Conservation (phyloP, 1,284 basidiomycete genomes). For the Ustilago bromivora region DNA sequence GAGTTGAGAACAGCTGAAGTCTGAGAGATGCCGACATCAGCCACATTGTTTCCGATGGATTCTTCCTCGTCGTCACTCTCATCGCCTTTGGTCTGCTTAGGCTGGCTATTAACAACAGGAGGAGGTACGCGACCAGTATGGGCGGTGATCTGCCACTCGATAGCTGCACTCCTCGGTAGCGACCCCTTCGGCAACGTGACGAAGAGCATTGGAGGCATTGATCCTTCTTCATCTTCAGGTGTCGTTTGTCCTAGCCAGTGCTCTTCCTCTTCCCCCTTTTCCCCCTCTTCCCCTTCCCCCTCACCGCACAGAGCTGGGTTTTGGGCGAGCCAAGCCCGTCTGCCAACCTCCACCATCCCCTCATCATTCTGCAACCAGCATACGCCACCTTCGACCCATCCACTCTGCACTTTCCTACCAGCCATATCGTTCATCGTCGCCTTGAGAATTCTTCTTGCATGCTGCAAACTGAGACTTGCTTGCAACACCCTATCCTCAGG, state of each 20-base stretch:
- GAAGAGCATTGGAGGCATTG: constrained; percentile 52
- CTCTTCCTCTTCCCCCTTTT: constrained; percentile 24
- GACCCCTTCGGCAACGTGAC: constrained; percentile 35
- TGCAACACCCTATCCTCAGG: constrained; percentile 75
- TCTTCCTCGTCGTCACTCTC: constrained; percentile 50
- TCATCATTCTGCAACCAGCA: constrained; percentile 61
- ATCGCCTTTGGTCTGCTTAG: constrained; percentile 1
- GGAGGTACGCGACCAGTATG: constrained; percentile 53
- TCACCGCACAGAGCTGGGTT: neutral
- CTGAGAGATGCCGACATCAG: constrained; percentile 13
- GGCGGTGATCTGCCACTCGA: constrained; percentile 68
- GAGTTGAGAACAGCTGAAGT: neutral
- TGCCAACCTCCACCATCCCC: constrained; percentile 15
- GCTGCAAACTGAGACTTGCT: constrained; percentile 82
- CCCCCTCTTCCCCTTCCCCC: constrained; percentile 12
- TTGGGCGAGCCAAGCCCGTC: constrained; percentile 24
- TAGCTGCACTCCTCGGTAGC: constrained; percentile 52
- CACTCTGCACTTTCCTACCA: constrained; percentile 33
- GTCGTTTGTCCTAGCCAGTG: constrained; percentile 29
- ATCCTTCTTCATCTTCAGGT: neutral
- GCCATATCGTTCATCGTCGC: constrained; percentile 53
- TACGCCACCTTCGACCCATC: constrained; percentile 65
- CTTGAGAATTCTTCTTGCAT: constrained; percentile 79
- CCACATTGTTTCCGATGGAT: constrained; percentile 17
- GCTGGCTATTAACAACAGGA: neutral